Evolutionary conservation across 1,139 yeast genomes (phyloP), one percentile per base, ranked within the genome.

Genomic region (Yamadazyma sp.): DNA sequence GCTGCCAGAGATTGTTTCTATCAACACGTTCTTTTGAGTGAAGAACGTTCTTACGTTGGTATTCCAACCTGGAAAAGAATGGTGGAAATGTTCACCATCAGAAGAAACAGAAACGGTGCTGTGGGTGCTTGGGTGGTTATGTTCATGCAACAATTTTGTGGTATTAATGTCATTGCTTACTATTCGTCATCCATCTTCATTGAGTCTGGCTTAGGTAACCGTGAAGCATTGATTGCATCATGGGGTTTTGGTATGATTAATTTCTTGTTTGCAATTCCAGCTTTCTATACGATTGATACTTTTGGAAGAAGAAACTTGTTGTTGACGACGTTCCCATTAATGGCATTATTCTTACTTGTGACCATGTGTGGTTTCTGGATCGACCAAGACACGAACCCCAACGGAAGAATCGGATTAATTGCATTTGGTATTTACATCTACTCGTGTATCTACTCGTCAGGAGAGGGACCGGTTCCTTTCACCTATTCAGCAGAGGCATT

Each of bases 61-160:
- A 57, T 71, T 39, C 80, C 89, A 35, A 73, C 82, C 41, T 66
- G 67, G 56, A 63, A 60, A 50, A 74, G 80, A 53, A 36, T 76
- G 36, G 62, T 62, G 38, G 83, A 81, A 57, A 66, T 82, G 71
- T 70, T 82, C 54, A 72, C 82, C 10, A 70, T 85, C 35, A 77
- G 92, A 59, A 78, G 96, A 69, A 86, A 86, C 62, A 76, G 95
- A 63, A 82, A 88, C 53, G 95, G 92, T 40, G 79, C 88, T 9
- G 52, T 82, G 41, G 95, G 88, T 40, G 80, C 95, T 2, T 84
- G 85, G 76, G 73, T 86, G 45, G 86, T 82, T 45, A 87, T 88
- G 81, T 84, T 86, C 57, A 84, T 85, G 88, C 96, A 88, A 67
- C 96, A 88, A 59, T 85, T 88, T 67, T 87, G 95, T 64, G 96